A percentile compares a stretch with the other conserved stretches of the same genome.
Evolutionary conservation across 371 early-diverging fungal genomes (phyloP).

Genomic region (Catenaria anguillulae): DNA sequence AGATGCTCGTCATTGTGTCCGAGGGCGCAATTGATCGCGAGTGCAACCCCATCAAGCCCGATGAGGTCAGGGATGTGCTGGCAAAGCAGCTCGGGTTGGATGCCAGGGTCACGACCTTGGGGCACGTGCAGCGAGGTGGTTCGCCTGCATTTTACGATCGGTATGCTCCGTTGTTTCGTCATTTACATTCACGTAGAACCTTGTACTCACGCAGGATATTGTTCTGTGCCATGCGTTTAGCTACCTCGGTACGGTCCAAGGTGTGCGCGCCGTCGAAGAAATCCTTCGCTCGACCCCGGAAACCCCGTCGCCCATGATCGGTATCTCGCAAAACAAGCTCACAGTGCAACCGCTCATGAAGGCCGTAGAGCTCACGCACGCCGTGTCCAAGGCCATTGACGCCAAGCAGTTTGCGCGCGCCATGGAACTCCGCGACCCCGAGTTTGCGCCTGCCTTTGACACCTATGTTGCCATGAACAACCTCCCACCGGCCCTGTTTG

Average conservation of each 20-base stretch:
- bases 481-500: neutral
- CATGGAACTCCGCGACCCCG: constrained; percentile 79
- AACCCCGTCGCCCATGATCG: constrained; percentile 82
- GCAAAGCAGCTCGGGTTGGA: constrained; percentile 68
- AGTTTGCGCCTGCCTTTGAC: constrained; percentile 52
- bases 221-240: too few relatives aligned
- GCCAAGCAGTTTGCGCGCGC: constrained; percentile 74
- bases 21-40: constrained; percentile 94
- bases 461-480: constrained; percentile 17
- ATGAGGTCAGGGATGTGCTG: constrained; percentile 68
- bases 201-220: too few relatives aligned
- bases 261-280: constrained; percentile 92
- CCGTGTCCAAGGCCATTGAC: constrained; percentile 67
- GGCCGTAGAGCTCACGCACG: constrained; percentile 79
- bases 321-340: constrained; percentile 72
- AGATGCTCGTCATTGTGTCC: constrained; percentile 87
- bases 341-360: constrained; percentile 75
- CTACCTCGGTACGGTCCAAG: constrained; percentile 79
- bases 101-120: constrained; percentile 86
- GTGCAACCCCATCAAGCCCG: constrained; percentile 76
- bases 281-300: constrained; percentile 70
- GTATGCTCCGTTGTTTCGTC: too few relatives aligned
- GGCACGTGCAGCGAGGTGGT: constrained; percentile 99
- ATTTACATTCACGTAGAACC: too few relatives aligned
- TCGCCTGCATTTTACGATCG: constrained; percentile 89